These are phyloP conservation scores for Fomitopsis pulvina DNA, from an alignment of 768 basidiomycete species.

Conservation along the genomic window DNA sequence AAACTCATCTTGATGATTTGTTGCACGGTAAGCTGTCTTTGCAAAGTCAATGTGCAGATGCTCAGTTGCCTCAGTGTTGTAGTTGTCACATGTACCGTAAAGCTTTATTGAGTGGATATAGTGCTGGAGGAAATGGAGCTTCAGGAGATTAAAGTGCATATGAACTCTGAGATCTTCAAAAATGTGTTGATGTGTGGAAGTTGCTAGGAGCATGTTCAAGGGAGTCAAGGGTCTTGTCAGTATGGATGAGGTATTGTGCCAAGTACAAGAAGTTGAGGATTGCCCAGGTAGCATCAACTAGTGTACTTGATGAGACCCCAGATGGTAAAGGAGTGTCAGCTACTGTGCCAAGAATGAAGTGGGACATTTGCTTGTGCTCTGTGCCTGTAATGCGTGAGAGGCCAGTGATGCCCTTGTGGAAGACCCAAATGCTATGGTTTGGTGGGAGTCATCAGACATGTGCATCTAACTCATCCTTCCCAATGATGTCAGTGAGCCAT, in stretches of 20 bases:
- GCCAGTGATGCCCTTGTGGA: neutral
- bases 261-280: slow-evolving; percentile 22
- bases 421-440: neutral
- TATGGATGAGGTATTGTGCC: slow-evolving; percentile 19
- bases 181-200: slow-evolving; percentile 21
- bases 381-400: neutral
- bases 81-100: slow-evolving; percentile 17
- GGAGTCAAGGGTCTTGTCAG: slow-evolving; percentile 1
- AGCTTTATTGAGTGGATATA: slow-evolving; percentile 11
- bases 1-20: slow-evolving; percentile 11
- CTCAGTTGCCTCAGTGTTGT: slow-evolving; percentile 1
- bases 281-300: neutral
- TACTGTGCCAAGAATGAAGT: neutral
- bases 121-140: slow-evolving; percentile 18
- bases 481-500: neutral
- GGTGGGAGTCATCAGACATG: neutral
- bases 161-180: slow-evolving; percentile 19
- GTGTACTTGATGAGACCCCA: neutral
- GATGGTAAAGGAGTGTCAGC: neutral
- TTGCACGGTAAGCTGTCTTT: slow-evolving; percentile 8
- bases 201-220: slow-evolving; percentile 8
- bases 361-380: neutral
- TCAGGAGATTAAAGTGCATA: slow-evolving; percentile 17
- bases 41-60: neutral
- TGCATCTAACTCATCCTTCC: neutral